Conservation (phyloP, 371 early-diverging fungal species). For the Zopfochytrium polystomum region DNA sequence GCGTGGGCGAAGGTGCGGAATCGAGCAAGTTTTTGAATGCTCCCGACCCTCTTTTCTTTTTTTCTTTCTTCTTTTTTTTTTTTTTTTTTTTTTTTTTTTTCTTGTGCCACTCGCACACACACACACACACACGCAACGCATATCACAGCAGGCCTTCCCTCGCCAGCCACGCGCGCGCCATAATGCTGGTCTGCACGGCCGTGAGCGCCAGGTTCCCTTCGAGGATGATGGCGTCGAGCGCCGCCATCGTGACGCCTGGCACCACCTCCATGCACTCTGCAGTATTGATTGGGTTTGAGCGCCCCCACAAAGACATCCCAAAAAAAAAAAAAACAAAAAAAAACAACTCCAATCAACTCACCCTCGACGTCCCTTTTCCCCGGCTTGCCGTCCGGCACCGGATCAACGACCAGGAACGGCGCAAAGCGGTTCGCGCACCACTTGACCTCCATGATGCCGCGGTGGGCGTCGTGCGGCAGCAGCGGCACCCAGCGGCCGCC, state of each 20-base stretch:
- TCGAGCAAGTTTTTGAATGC: too few relatives aligned
- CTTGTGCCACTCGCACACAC: too few relatives aligned
- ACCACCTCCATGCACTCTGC: conserved; percentile 33
- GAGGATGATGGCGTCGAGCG: conserved; percentile 28
- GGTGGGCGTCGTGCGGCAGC: conserved; percentile 50
- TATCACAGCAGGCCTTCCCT: conserved; percentile 24
- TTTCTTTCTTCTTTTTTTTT: too few relatives aligned
- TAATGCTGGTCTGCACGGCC: conserved; percentile 37
- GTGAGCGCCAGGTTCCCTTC: conserved; percentile 36
- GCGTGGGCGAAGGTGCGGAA: too few relatives aligned
- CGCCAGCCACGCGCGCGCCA: conserved; percentile 32
- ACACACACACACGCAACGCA: too few relatives aligned
- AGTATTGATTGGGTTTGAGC: too few relatives aligned
- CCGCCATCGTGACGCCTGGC: conserved; percentile 26
- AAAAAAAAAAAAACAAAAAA: not conserved
- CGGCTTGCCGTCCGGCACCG: conserved; percentile 50
- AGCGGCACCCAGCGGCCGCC: conserved; percentile 54
- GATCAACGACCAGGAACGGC: conserved; percentile 60
- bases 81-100: too few relatives aligned
- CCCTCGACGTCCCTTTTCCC: conserved; percentile 58
- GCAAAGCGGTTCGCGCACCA: conserved; percentile 64
- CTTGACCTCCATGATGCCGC: conserved; percentile 59
- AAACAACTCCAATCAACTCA: too few relatives aligned
- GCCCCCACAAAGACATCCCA: not conserved
- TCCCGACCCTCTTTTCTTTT: too few relatives aligned